Percentiles rank a stretch among this genome's conserved stretches.
Conservation (phyloP, 345 rosid genomes). For the Linum tenue region DNA sequence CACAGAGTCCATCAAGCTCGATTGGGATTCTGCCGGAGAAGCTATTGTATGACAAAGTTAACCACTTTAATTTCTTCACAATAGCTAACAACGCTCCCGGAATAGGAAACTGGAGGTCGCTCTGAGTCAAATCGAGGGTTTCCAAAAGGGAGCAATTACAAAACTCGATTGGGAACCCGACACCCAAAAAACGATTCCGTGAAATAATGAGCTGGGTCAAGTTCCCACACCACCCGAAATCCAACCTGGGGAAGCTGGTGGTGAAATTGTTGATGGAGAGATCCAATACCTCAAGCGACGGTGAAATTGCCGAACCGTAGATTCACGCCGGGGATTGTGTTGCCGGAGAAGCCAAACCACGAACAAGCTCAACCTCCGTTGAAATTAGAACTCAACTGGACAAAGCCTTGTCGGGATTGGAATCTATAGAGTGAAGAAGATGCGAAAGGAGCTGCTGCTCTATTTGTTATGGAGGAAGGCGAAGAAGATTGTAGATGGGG, state of each 20-base stretch:
- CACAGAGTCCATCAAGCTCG: slow-evolving; percentile 53
- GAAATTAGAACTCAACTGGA: slow-evolving; percentile 39
- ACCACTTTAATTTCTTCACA: slow-evolving; percentile 43
- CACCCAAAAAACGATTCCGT: slow-evolving; percentile 47
- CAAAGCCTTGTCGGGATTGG: slow-evolving; percentile 45
- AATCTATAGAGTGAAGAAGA: slow-evolving; percentile 46
- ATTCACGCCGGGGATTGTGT: slow-evolving; percentile 45
- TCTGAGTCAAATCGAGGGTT: slow-evolving; percentile 54
- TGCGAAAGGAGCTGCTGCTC: too few species aligned
- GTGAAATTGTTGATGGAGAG: slow-evolving; percentile 72
- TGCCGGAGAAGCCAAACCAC: slow-evolving; percentile 64
- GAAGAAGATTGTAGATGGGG: too few species aligned
- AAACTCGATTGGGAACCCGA: slow-evolving; percentile 37
- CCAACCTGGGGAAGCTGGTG: slow-evolving; percentile 39
- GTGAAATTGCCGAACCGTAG: slow-evolving; percentile 34
- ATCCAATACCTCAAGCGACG: slow-evolving; percentile 48
- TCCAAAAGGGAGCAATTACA: slow-evolving; percentile 44
- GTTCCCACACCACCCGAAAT: slow-evolving; percentile 55
- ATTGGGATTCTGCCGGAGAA: slow-evolving; percentile 57
- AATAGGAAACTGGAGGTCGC: slow-evolving; percentile 41
- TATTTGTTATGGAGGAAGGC: too few species aligned
- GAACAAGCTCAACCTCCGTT: slow-evolving; percentile 39
- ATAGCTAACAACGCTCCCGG: slow-evolving; percentile 51
- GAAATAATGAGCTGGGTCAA: slow-evolving; percentile 51
- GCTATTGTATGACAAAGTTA: slow-evolving; percentile 52